Conservation (phyloP, 2,329 filamentous ascomycete genomes). For the Xylariaceae sp. region DNA sequence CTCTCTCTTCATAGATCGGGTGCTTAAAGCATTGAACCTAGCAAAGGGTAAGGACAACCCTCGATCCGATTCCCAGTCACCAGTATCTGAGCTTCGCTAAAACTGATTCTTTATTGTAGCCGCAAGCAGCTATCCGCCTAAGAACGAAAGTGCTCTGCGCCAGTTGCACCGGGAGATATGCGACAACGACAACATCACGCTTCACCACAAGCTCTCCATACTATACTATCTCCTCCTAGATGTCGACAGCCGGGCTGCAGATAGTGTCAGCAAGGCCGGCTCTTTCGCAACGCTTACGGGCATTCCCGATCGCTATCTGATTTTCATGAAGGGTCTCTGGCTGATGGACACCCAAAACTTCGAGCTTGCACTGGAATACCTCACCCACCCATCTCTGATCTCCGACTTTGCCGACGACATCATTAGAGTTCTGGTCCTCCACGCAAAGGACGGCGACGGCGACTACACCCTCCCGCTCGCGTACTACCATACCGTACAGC, state of each 20-base stretch:
- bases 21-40: slow-evolving; percentile 66
- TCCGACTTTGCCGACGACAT: slow-evolving; percentile 84
- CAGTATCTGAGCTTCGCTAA: background rate
- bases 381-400: slow-evolving; percentile 74
- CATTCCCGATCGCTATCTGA: slow-evolving; percentile 70
- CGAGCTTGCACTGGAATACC: slow-evolving; percentile 64
- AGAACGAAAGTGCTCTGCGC: slow-evolving; percentile 61
- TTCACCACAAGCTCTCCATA: slow-evolving; percentile 76
- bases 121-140: slow-evolving; percentile 69
- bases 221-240: slow-evolving; percentile 82
- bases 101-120: slow-evolving; percentile 24
- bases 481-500: slow-evolving; percentile 73
- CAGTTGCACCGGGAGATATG: slow-evolving; percentile 68
- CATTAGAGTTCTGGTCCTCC: slow-evolving; percentile 61
- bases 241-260: slow-evolving; percentile 48
- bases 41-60: slow-evolving; percentile 53
- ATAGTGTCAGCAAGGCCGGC: slow-evolving; percentile 39
- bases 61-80: background rate
- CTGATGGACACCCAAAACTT: slow-evolving; percentile 70
- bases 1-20: slow-evolving; percentile 73
- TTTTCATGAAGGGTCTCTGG: slow-evolving; percentile 81
- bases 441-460: slow-evolving; percentile 50
- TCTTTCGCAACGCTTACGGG: slow-evolving; percentile 59
- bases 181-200: slow-evolving; percentile 54
- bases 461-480: slow-evolving; percentile 66